phyloP scores from a whole-genome alignment of 306 rosid species.

The Malus sieversii region DNA sequence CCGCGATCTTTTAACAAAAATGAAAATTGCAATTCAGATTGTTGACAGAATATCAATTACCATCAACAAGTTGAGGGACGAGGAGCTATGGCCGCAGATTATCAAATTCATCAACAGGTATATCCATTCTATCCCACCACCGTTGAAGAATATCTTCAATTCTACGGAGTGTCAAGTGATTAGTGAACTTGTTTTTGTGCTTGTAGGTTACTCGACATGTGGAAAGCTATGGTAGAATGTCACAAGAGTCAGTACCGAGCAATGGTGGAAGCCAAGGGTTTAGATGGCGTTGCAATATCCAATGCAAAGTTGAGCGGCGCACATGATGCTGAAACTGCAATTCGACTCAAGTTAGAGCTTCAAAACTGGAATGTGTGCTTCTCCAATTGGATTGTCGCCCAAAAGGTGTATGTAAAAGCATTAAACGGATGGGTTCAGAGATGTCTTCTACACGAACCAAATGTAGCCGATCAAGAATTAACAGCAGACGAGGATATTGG shows the following conservation, averaged over 20 bases:
- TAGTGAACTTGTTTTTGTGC: background rate
- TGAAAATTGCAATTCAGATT: conserved; percentile 71
- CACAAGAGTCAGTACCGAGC: conserved; percentile 46
- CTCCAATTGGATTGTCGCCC: conserved; percentile 54
- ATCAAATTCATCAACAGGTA: conserved; percentile 56
- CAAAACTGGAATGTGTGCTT: conserved; percentile 62
- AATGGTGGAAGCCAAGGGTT: conserved; percentile 34
- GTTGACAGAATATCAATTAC: conserved; percentile 67
- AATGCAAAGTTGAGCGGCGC: conserved; percentile 24
- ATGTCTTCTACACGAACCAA: conserved; percentile 51
- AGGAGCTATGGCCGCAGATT: conserved; percentile 68
- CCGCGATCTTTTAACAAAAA: conserved; percentile 35
- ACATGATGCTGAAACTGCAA: conserved; percentile 40
- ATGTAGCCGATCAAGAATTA: background rate
- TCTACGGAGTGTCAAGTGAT: no score
- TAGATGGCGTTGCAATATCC: conserved; percentile 26
- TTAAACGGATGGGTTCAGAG: conserved; percentile 68
- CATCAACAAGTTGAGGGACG: conserved; percentile 62
- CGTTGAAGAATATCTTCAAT: no score
- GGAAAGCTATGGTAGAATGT: conserved; percentile 72
- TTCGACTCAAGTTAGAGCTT: conserved; percentile 56
- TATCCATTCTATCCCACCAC: background rate
- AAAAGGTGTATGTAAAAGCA: conserved; percentile 54
- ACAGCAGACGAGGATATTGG: conserved; percentile 23
- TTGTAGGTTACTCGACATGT: conserved; percentile 57